Percentiles rank a stretch among this genome's conserved stretches.
Conservation (phyloP, 116 monocot species). For the Cymodocea nodosa region DNA sequence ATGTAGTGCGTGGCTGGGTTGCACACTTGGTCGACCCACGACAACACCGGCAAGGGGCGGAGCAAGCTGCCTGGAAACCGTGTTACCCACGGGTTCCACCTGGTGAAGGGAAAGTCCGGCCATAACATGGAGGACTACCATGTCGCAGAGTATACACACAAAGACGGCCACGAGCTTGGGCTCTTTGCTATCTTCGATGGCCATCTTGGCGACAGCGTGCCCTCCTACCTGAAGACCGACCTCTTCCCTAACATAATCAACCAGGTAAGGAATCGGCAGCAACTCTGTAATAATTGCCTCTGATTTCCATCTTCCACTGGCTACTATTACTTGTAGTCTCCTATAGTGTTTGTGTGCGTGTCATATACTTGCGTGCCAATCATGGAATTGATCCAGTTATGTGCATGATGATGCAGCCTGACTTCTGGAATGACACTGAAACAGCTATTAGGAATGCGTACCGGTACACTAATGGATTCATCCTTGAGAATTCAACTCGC, state of each 20-base stretch:
- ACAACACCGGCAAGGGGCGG: slow-evolving; percentile 32
- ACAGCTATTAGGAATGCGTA: slow-evolving; percentile 66
- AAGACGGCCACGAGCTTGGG: slow-evolving; percentile 30
- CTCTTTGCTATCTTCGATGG: slow-evolving; percentile 71
- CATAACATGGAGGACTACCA: slow-evolving; percentile 67
- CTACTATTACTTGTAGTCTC: too few relatives aligned
- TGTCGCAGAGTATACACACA: slow-evolving; percentile 41
- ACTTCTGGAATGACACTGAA: slow-evolving; percentile 68
- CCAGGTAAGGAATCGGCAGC: slow-evolving; percentile 17
- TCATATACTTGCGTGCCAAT: too few relatives aligned
- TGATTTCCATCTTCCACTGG: too few relatives aligned
- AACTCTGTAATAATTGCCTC: too few relatives aligned
- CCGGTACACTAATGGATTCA: slow-evolving; percentile 67
- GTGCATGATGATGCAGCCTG: slow-evolving; percentile 4
- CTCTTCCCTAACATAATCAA: slow-evolving; percentile 55
- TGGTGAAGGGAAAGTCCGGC: slow-evolving; percentile 50
- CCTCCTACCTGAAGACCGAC: slow-evolving; percentile 43
- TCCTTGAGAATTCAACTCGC: slow-evolving; percentile 50
- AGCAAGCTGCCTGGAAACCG: slow-evolving; percentile 32
- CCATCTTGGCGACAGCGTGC: slow-evolving; percentile 49
- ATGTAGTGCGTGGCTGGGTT: too few relatives aligned
- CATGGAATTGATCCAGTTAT: neutral
- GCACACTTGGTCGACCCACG: too few relatives aligned
- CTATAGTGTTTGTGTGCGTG: too few relatives aligned
- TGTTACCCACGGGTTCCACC: slow-evolving; percentile 44